These are phyloP conservation scores for Batrachochytrium dendrobatidis DNA, from an alignment of 371 early-diverging fungal genomes.

Conservation along the genomic window DNA sequence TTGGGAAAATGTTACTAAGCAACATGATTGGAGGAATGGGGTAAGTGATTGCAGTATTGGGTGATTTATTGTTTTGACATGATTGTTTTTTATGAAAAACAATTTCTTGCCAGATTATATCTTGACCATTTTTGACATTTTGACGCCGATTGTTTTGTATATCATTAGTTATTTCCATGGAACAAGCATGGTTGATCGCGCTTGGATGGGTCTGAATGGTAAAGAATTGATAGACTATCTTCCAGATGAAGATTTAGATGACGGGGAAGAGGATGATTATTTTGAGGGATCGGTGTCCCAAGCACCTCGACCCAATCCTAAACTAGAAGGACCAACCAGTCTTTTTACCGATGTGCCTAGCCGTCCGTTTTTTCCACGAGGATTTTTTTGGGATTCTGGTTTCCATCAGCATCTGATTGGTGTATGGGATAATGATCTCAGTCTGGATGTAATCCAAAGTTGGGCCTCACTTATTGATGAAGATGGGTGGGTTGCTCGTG, in stretches of 20 bases:
- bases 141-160: too few species aligned
- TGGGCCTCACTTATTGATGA: constrained; percentile 78
- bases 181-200: constrained; percentile 45
- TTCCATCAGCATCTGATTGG: constrained; percentile 85
- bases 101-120: too few species aligned
- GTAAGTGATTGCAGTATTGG: constrained; percentile 26
- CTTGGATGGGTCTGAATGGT: constrained; percentile 26
- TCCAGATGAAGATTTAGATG: constrained; percentile 25
- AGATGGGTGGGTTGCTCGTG: constrained; percentile 89
- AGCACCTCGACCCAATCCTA: constrained; percentile 30
- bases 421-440: constrained; percentile 80
- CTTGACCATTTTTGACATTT: background rate
- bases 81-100: too few species aligned
- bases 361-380: constrained; percentile 91
- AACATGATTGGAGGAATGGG: constrained; percentile 91
- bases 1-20: constrained; percentile 70
- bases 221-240: constrained; percentile 20
- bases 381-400: constrained; percentile 95
- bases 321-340: constrained; percentile 53
- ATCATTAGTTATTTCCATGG: constrained; percentile 49
- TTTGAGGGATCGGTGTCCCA: constrained; percentile 19
- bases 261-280: constrained; percentile 49
- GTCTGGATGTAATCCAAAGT: constrained; percentile 65
- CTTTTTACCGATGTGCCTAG: constrained; percentile 85
- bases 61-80: too few species aligned